Evolutionary conservation across 352 stramenopile genomes (phyloP), one percentile per base, ranked within the genome.

Genomic region (Phytophthora pistaciae): DNA sequence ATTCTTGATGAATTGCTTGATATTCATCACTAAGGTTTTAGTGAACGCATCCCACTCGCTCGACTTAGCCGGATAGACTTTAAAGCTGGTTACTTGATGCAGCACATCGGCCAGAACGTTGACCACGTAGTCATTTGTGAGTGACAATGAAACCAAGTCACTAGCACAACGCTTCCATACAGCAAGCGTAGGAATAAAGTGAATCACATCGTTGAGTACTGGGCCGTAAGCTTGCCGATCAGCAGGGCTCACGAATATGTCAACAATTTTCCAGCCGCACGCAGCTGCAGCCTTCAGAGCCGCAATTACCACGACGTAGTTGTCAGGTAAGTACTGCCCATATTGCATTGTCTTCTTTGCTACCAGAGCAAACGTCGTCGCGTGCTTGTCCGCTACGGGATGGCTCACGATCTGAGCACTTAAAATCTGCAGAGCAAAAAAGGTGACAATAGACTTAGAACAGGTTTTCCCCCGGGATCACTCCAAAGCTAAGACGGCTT

Each of bases 31-130:
- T 27, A 91, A 75, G 0, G 62, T 77, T 58, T 87, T 72, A 13
- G 78, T 76, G 66, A 94, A 91, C 16, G 56, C 21, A 49, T 91
- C 82, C 69, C 81, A 87, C 10, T 87, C 70, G 2, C 38, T 44
- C 1, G 85, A 90, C 9, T 64, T 72, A 4, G 68, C 29, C 13
- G 50, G 11, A 27, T 84, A 83, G 1, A 83, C 40, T 31, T 82
- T 86, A 11, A 73, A 75, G 31, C 57, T 60, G 21, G 60, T 54
- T 2, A 92, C 87, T 57, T 79, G 40, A 10, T 55, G 66, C 3
- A 92, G 53, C 20, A 84, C 56, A 42, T 90, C 72, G 7, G 69
- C 55, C 14, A 92, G 61, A 20, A 80, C 46, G 2, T 53, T 72
- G 7, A 91, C 64, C 21, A 70, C 74, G 31, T 76, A 66, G 18